Evolutionary conservation across 192 early-diverging fungal species (phyloP), one percentile per base, ranked within the genome.

Genomic region (Geosiphon pyriformis): DNA sequence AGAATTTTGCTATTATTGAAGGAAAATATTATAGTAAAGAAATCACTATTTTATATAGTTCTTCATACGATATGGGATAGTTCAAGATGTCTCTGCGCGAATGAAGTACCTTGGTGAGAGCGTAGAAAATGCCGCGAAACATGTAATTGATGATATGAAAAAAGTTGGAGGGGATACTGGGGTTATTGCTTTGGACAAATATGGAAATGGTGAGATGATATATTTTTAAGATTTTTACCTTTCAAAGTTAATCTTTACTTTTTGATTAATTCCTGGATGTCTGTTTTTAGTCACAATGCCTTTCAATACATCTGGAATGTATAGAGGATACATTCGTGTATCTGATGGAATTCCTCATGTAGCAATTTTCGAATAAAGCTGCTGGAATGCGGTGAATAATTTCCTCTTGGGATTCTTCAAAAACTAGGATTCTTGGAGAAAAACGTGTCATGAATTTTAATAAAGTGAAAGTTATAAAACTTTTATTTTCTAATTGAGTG

Each of bases 261-360:
- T 46, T 46, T 10, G 17, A 46, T 46, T 46, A 46, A 35, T n/a
- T 42, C 0, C 8, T 54, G n/a, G 20, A 2, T 70, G 34, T n/a
- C n/a, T n/a, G 17, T 61, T 62, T 20, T 8, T 25, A 75, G 75
- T 78, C 35, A 42, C 76, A 1, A 59, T 78, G 60, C 76, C 71
- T 4, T 74, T 70, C 54, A 80, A 80, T 71, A 70, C 71, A n/a
- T 12, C 29, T 27, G 79, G 74, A 31, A 80, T 80, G 79, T 80
- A 61, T 49, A 67, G 79, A 30, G 79, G 79, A 2, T 80, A 70
- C 57, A 70, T 80, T 47, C 37, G 62, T 3, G 62, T 46, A 6
- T 59, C 59, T 2, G 74, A 76, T 33, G 71, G 71, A 20, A 70
- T 72, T 18, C 65, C 73, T 4, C 53, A 79, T 46, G 55, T 32